A percentile compares a stretch with the other conserved stretches of the same genome.
Evolutionary conservation across 108 stramenopile species (phyloP).

Genomic region (Skeletonema menzelii): DNA sequence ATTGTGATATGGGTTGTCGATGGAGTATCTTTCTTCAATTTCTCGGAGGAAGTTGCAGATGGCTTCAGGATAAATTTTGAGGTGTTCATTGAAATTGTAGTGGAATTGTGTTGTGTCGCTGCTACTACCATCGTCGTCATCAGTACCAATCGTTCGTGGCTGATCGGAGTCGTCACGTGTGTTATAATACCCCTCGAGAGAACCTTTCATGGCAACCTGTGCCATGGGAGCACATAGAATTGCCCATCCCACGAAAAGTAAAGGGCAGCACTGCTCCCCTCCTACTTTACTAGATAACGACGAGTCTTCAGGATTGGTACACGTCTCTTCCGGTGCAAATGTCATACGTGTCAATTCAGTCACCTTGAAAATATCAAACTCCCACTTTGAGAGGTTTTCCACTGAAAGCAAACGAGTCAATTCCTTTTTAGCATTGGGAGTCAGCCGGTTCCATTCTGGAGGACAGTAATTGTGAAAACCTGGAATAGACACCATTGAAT

Average conservation of each 20-base stretch:
- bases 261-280: constrained; percentile 30
- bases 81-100: constrained; percentile 21
- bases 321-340: neutral
- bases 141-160: neutral
- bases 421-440: constrained; percentile 7
- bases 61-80: constrained; percentile 15
- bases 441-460: constrained; percentile 30
- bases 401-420: constrained; percentile 43
- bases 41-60: constrained; percentile 43
- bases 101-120: neutral
- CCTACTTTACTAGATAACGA: neutral
- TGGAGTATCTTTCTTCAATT: constrained; percentile 40
- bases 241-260: constrained; percentile 63
- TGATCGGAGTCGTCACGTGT: neutral
- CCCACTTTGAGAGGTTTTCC: constrained; percentile 57
- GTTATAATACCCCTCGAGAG: constrained; percentile 7
- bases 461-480: constrained; percentile 5
- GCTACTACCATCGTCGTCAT: neutral
- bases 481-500: neutral
- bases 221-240: constrained; percentile 56
- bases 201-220: constrained; percentile 50
- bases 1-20: constrained; percentile 72
- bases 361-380: constrained; percentile 64
- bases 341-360: constrained; percentile 35
- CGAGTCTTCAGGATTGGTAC: neutral